Conservation (phyloP, 495 filamentous ascomycete species). For the Umbilicaria muhlenbergii region DNA sequence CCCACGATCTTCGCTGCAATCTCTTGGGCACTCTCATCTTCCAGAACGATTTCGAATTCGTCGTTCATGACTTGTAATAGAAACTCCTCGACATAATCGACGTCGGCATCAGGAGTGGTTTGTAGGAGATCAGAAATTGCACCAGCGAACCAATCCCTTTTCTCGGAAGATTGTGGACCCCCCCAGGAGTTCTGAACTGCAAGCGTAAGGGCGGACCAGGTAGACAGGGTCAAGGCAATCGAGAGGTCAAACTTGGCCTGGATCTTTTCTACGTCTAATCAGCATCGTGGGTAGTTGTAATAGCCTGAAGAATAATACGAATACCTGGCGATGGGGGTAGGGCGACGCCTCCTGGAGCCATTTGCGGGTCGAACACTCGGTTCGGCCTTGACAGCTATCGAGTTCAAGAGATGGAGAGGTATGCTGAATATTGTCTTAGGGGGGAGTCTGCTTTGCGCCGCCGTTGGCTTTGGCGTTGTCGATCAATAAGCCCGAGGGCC, state of each 20-base stretch:
- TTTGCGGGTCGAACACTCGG: neutral
- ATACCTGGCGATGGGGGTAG: conserved; percentile 13
- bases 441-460: no score
- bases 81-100: conserved; percentile 68
- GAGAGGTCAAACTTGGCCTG: conserved; percentile 57
- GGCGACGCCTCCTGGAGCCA: conserved; percentile 7
- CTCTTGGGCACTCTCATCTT: conserved; percentile 68
- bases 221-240: conserved; percentile 61
- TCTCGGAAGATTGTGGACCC: conserved; percentile 67
- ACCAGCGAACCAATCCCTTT: conserved; percentile 93
- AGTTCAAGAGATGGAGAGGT: no score
- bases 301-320: neutral
- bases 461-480: no score
- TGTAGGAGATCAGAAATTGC: conserved; percentile 69
- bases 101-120: conserved; percentile 56
- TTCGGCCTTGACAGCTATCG: no score
- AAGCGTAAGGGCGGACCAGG: conserved; percentile 74
- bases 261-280: conserved; percentile 13
- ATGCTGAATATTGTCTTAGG: no score
- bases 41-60: conserved; percentile 83
- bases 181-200: conserved; percentile 83
- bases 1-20: conserved; percentile 59
- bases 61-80: conserved; percentile 83
- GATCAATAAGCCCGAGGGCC: no score
- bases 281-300: neutral